Evolutionary conservation across 1,284 basidiomycete genomes (phyloP).

Genomic region (Entoloma clypeatum): DNA sequence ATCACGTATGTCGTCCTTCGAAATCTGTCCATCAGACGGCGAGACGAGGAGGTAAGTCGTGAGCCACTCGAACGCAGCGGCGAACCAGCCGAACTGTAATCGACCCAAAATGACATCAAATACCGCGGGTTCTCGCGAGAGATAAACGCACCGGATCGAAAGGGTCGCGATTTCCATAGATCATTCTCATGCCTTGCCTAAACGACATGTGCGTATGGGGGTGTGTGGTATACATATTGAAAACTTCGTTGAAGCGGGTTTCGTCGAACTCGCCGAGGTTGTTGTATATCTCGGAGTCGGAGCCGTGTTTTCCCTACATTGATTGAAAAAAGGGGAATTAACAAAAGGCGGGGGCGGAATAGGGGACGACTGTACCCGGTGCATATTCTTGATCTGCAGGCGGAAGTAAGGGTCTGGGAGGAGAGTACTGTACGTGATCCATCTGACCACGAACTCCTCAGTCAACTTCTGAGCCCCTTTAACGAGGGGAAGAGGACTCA

Average conservation of each 20-base stretch:
- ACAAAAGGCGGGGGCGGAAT: not conserved
- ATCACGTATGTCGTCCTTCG: conserved; percentile 46
- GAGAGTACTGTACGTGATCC: conserved; percentile 30
- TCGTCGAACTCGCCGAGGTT: conserved; percentile 35
- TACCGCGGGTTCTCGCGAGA: not conserved
- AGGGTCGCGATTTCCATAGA: conserved; percentile 34
- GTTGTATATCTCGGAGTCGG: conserved; percentile 36
- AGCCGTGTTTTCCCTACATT: conserved; percentile 40
- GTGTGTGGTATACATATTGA: conserved; percentile 34
- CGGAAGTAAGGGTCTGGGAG: conserved; percentile 41
- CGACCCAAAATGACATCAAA: not conserved
- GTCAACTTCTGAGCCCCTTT: not conserved
- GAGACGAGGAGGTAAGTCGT: conserved; percentile 46
- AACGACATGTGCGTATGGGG: conserved; percentile 37
- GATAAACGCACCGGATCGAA: conserved; percentile 31
- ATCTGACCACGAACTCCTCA: conserved; percentile 22
- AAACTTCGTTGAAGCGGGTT: conserved; percentile 33
- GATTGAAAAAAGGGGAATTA: not conserved
- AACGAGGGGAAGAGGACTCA: conserved; percentile 21
- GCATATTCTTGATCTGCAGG: conserved; percentile 34
- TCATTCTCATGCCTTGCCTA: conserved; percentile 32
- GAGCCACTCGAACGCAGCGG: conserved; percentile 39
- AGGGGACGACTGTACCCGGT: conserved; percentile 24
- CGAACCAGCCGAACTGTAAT: conserved; percentile 36
- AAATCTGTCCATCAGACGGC: conserved; percentile 43